Evolutionary conservation across 192 early-diverging fungal species (phyloP).

Genomic region (Rhizophagus prolifer): DNA sequence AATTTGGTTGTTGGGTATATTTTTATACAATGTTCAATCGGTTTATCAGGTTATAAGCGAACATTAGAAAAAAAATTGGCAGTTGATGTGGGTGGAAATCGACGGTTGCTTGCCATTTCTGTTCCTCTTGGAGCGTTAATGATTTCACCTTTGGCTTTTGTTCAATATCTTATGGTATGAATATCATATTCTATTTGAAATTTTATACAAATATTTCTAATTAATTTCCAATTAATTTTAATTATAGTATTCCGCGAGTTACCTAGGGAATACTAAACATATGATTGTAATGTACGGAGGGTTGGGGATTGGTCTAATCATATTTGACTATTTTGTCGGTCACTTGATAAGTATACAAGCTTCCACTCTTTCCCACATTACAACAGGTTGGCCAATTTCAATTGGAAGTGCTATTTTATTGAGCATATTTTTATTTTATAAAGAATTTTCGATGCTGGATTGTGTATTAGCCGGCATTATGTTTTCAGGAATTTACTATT

Average conservation of each 20-base stretch:
- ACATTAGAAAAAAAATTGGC: constrained; percentile 38
- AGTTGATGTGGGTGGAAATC: constrained; percentile 40
- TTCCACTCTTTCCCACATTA: constrained; percentile 34
- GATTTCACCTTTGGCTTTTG: constrained; percentile 39
- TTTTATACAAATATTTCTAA: constrained; percentile 32
- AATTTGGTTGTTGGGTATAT: constrained; percentile 35
- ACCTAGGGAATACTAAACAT: not conserved
- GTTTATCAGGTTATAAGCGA: constrained; percentile 38
- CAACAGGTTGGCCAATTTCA: constrained; percentile 43
- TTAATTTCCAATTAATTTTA: constrained; percentile 23
- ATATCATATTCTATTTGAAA: constrained; percentile 15
- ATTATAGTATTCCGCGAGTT: constrained; percentile 10
- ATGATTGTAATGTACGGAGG: constrained; percentile 21
- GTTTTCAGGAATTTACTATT: constrained; percentile 40
- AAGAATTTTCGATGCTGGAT: constrained; percentile 39
- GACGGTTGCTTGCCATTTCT: constrained; percentile 34
- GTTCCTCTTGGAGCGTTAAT: constrained; percentile 34
- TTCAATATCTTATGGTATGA: constrained; percentile 34
- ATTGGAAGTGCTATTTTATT: constrained; percentile 36
- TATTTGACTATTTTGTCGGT: constrained; percentile 43
- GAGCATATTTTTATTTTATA: constrained; percentile 37
- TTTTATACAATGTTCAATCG: constrained; percentile 33
- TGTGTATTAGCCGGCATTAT: constrained; percentile 38
- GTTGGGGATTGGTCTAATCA: constrained; percentile 42
- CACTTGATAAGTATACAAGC: constrained; percentile 38